Base-by-base conservation (phyloP, 805 yeast genomes). In the Wickerhamomyces sydowiorum region DNA sequence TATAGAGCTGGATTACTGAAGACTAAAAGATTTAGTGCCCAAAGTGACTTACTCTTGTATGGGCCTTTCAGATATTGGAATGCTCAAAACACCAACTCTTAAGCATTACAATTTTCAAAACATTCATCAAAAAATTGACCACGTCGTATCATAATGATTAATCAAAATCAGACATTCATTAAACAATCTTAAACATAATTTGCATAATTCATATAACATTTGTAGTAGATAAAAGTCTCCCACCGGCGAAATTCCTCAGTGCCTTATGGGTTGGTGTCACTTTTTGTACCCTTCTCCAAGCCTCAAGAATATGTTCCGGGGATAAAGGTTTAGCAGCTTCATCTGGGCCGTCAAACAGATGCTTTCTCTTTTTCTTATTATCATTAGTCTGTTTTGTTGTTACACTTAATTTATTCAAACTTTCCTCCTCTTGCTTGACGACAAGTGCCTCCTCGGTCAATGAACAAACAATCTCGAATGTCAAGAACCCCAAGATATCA, bases 391-490 rank as follows among this genome's bases (percentile, higher is more conserved):
- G 47, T 19, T 48, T 48, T 6, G 37, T 38, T 7, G 50, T 49
- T 15, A 52, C 46, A n/a, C 31, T 40, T 19, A 54, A 38, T 39
- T 64, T 62, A 32, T 61, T 64, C 36, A 79, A 57, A 36, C 65
- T 62, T 44, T 81, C 82, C 56, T 86, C 89, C 21, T 77, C 72
- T 40, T 74, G 76, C 52, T 90, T 89, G 27, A 93, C 81, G 44
- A 74, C 76, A 60, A 91, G 71, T 1, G 98, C 98, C 53, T 82
- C 86, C 63, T 91, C 98, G 0, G 99, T 93, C 39, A 93, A 65
- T 8, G 91, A 82, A 56, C 98, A 95, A 3, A 93, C 99, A 61
- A 91, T 89, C 61, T 93, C 99, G 67, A 93, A 93, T 1, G 99
- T 93, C 41, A 93, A 65, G 57, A 93, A 93, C 22, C 99, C 99